phyloP scores from a whole-genome alignment of 2,329 filamentous ascomycete genomes.

The Phialophora tarda region DNA sequence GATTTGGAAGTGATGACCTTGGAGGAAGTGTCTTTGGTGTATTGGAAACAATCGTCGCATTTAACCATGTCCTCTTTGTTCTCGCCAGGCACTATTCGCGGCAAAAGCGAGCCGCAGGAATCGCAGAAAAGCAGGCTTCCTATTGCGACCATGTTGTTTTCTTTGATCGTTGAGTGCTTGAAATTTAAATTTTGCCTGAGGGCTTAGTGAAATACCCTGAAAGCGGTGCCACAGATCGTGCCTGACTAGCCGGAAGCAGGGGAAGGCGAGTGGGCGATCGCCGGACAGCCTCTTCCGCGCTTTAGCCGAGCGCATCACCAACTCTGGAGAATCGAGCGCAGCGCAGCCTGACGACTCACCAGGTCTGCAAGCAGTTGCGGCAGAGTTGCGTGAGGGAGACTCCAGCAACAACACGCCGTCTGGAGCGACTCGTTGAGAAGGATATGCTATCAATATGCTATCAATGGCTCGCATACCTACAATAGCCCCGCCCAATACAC shows the following conservation, averaged over 20 bases:
- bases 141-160: slow-evolving; percentile 75
- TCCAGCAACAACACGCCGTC: not conserved
- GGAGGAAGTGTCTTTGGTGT: slow-evolving; percentile 79
- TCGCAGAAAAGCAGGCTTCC: slow-evolving; percentile 92
- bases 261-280: not conserved
- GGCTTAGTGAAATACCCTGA: not conserved
- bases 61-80: slow-evolving; percentile 70
- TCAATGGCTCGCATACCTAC: slow-evolving; percentile 5
- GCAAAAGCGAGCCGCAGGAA: slow-evolving; percentile 88
- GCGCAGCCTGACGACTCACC: not conserved
- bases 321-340: not conserved
- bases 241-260: not conserved
- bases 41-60: slow-evolving; percentile 84
- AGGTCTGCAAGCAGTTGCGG: not conserved
- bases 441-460: slow-evolving; percentile 5
- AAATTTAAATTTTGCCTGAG: slow-evolving; percentile 7
- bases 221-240: not conserved
- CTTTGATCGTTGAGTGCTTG: not conserved
- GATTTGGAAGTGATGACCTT: slow-evolving; percentile 80
- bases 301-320: slow-evolving; percentile 1
- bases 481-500: not conserved
- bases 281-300: not conserved
- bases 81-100: slow-evolving; percentile 71
- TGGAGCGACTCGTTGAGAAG: not conserved
- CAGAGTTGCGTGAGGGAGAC: not conserved